These are phyloP conservation scores for Zasmidium citrigriseum DNA, from an alignment of 2,329 filamentous ascomycete genomes.

Conservation along the genomic window DNA sequence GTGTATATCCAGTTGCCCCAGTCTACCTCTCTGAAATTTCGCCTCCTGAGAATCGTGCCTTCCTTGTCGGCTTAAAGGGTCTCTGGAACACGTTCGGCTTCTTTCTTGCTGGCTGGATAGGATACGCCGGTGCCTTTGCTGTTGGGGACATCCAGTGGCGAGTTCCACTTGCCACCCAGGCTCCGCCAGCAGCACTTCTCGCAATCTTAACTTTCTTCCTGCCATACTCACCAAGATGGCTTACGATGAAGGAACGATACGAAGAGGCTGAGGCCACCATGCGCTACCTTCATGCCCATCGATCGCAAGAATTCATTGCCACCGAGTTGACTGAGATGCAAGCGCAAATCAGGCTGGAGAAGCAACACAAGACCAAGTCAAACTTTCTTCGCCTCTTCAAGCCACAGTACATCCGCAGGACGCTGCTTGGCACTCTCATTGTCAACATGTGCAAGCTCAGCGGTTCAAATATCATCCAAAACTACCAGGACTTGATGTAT, in stretches of 20 bases:
- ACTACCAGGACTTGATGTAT: slow-evolving; percentile 42
- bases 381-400: slow-evolving; percentile 26
- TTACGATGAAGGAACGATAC: slow-evolving; percentile 27
- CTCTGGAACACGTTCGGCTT: slow-evolving; percentile 39
- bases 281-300: slow-evolving; percentile 26
- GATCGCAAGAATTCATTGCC: slow-evolving; percentile 24
- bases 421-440: slow-evolving; percentile 36
- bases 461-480: slow-evolving; percentile 40
- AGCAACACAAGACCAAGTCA: slow-evolving; percentile 8
- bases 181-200: slow-evolving; percentile 23
- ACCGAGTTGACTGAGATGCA: slow-evolving; percentile 33
- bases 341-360: slow-evolving; percentile 34
- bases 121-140: slow-evolving; percentile 39
- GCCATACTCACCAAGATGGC: slow-evolving; percentile 24
- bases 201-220: slow-evolving; percentile 16
- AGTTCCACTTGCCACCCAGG: slow-evolving; percentile 38
- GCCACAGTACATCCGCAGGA: slow-evolving; percentile 33
- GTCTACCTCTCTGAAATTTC: slow-evolving; percentile 36
- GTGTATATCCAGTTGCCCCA: slow-evolving; percentile 32
- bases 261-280: slow-evolving; percentile 33
- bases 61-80: slow-evolving; percentile 35
- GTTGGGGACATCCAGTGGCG: slow-evolving; percentile 37
- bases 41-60: slow-evolving; percentile 31
- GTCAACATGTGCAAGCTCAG: slow-evolving; percentile 38
- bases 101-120: slow-evolving; percentile 44